These are phyloP conservation scores for Silene latifolia DNA, from an alignment of 148 eudicot genomes.

Conservation along the genomic window DNA sequence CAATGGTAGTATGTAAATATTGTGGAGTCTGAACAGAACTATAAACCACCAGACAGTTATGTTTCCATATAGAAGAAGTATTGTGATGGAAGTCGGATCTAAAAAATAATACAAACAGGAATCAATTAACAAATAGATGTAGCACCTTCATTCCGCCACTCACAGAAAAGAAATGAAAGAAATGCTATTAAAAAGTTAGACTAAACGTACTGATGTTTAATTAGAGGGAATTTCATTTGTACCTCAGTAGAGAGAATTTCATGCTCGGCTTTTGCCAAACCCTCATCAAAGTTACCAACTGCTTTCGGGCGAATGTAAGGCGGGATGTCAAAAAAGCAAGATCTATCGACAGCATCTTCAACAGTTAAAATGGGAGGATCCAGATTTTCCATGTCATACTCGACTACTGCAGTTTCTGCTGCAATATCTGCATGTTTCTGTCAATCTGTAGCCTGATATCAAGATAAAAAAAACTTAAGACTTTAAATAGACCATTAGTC, in stretches of 20 bases:
- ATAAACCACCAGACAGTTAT: slow-evolving; percentile 74
- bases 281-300: slow-evolving; percentile 75
- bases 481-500: too few relatives aligned
- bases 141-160: too few relatives aligned
- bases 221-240: too few relatives aligned
- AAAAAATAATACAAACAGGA: slow-evolving; percentile 17
- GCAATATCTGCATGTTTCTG: slow-evolving; percentile 80
- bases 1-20: slow-evolving; percentile 37
- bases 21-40: slow-evolving; percentile 78
- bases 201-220: too few relatives aligned
- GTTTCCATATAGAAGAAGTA: slow-evolving; percentile 87
- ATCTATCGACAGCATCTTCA: slow-evolving; percentile 83
- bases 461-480: too few relatives aligned
- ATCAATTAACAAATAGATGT: too few relatives aligned
- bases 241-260: slow-evolving; percentile 78
- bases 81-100: slow-evolving; percentile 82
- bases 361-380: too few relatives aligned
- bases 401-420: too few relatives aligned
- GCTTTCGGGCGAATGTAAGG: slow-evolving; percentile 42
- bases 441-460: slow-evolving; percentile 66
- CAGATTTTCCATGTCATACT: too few relatives aligned
- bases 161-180: too few relatives aligned
- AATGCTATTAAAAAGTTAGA: too few relatives aligned
- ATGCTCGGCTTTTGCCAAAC: slow-evolving; percentile 94
- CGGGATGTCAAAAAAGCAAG: slow-evolving; percentile 69